Evolutionary conservation across 805 yeast species (phyloP).

Genomic region (Kregervanrija delftensis): DNA sequence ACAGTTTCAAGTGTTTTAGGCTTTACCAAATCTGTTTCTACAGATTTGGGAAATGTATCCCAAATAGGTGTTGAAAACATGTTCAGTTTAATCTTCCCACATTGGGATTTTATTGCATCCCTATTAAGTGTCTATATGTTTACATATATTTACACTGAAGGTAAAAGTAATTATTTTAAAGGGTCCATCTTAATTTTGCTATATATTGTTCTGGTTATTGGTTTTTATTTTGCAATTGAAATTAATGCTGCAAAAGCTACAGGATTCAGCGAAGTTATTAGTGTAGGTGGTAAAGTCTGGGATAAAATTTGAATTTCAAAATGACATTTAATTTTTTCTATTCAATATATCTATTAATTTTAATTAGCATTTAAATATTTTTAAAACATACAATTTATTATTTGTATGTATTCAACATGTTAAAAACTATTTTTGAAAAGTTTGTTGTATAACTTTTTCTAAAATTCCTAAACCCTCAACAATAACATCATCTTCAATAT

Average conservation of each 20-base stretch:
- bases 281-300: slow-evolving; percentile 4
- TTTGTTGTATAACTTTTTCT: slow-evolving; percentile 42
- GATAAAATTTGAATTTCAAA: not conserved
- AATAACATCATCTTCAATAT: slow-evolving; percentile 64
- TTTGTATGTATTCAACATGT: not conserved
- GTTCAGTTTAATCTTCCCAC: slow-evolving; percentile 84
- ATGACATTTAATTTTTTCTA: not conserved
- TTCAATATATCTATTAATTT: not conserved
- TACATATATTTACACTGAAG: slow-evolving; percentile 93
- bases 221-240: slow-evolving; percentile 63
- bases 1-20: slow-evolving; percentile 7
- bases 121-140: slow-evolving; percentile 81
- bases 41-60: not conserved
- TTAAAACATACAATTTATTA: not conserved
- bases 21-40: not conserved
- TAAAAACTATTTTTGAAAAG: slow-evolving; percentile 10
- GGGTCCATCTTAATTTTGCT: slow-evolving; percentile 81
- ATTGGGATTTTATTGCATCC: slow-evolving; percentile 90
- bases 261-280: not conserved
- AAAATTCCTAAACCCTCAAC: slow-evolving; percentile 67
- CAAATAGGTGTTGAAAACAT: slow-evolving; percentile 27
- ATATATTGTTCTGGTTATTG: slow-evolving; percentile 67
- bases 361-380: not conserved
- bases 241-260: slow-evolving; percentile 23
- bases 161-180: slow-evolving; percentile 92